A percentile compares a stretch with the other conserved stretches of the same genome.
Conservation (phyloP, 345 rosid species). For the Salix udensis region DNA sequence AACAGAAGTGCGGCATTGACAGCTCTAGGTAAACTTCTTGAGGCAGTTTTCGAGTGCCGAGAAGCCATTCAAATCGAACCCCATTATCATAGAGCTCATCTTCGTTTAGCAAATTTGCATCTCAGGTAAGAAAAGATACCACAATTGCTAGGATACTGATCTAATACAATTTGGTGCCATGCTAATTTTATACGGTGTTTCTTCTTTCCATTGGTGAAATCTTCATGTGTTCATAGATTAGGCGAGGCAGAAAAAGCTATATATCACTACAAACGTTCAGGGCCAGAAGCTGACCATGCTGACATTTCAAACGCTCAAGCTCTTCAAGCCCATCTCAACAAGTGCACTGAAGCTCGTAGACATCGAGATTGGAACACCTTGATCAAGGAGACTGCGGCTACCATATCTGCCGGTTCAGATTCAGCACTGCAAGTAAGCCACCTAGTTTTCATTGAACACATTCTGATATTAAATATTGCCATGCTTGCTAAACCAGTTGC, state of each 20-base stretch:
- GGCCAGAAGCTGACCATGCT: conserved; percentile 73
- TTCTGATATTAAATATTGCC: neutral
- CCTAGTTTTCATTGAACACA: neutral
- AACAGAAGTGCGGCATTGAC: conserved; percentile 89
- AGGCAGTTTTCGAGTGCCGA: conserved; percentile 85
- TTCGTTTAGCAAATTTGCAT: conserved; percentile 75
- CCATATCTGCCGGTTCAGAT: conserved; percentile 73
- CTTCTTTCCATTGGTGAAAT: neutral
- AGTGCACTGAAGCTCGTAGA: conserved; percentile 67
- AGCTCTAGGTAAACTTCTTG: conserved; percentile 76
- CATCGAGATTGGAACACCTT: conserved; percentile 66
- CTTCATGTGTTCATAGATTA: conserved; percentile 42
- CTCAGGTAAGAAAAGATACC: conserved; percentile 46
- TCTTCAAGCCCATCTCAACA: conserved; percentile 53
- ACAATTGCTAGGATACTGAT: neutral
- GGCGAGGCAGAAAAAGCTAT: conserved; percentile 86
- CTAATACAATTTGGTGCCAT: neutral
- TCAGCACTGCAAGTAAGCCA: conserved; percentile 69
- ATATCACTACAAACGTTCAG: conserved; percentile 81
- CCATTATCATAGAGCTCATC: conserved; percentile 83
- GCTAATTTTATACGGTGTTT: neutral
- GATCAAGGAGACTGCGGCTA: conserved; percentile 45
- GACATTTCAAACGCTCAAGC: conserved; percentile 62
- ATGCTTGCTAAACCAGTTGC: neutral
- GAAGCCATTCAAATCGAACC: conserved; percentile 92